Base-by-base conservation (phyloP, 2,329 filamentous ascomycete species). In the Xylariaceae sp. region DNA sequence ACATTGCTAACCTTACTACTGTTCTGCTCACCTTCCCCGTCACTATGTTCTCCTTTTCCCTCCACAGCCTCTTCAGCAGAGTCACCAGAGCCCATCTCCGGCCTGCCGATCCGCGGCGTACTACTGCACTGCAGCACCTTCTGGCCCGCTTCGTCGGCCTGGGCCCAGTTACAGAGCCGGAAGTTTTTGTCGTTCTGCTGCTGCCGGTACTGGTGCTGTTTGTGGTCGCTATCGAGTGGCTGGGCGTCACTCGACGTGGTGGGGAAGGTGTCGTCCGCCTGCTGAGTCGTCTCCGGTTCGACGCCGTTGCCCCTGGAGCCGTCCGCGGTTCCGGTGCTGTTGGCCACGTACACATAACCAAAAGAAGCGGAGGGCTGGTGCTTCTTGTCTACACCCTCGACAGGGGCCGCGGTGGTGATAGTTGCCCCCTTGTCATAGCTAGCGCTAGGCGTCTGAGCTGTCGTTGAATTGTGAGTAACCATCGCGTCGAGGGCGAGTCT, bases 281-380 rank as follows among this genome's bases (percentile, higher is more conserved):
- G 32, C 8, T 54, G 43, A 3, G 39, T 24, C 15, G 26, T 15
- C 6, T 35, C 23, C 6, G 6, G 20, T n/a, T 37, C 24, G 2
- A 16, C 26, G 26, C 15, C 29, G 8, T 49, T 37, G 6, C 51
- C 35, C 18, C 50, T 58, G 50, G 50, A 55, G n/a, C 54, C 57
- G 35, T 55, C 57, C 6, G 57, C 55, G 10, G 57, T 57, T 23
- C 47, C 37, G 16, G 54, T 51, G 6, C 47, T 53, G 42, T 59
- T 53, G 49, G 36, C 45, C n/a, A n/a, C n/a, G n/a, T n/a, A n/a
- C n/a, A n/a, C n/a, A n/a, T n/a, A n/a, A n/a, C n/a, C n/a, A n/a
- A n/a, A n/a, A n/a, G n/a, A n/a, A n/a, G n/a, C 50, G 45, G 11
- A 29, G 29, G 8, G 6, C 35, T 6, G 36, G n/a, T 39, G 43